Evolutionary conservation across 2,329 filamentous ascomycete species (phyloP), one percentile per base, ranked within the genome.

Genomic region (Beauveria medogensis): DNA sequence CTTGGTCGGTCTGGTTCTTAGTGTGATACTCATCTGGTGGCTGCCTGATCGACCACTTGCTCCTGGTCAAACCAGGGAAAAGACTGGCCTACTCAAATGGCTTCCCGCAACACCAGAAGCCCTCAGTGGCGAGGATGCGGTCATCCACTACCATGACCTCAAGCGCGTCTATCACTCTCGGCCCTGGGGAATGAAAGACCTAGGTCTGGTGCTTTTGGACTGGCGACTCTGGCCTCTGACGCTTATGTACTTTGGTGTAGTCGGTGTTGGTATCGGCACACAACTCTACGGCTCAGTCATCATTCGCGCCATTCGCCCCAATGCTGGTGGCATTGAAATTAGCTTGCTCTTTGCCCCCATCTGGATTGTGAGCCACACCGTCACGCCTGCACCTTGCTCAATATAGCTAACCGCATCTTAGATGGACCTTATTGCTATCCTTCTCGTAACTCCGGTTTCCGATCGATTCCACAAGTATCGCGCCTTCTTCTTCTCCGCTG

Each of bases 241-340:
- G 1, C 70, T 96, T 58, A 96, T 96, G 92, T 96, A 96, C 75
- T 96, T 96, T 75, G 92, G 92, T 22, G 92, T 96, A 3, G 92
- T 96, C 1, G 92, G 92, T 24, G 92, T 96, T 3, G 92, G 92
- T 9, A 96, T 96, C 64, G 92, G 91, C 50, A 92, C 91, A 0
- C 91, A 96, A 74, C 84, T 90, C 52, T 96, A 96, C 70, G 90
- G 89, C 37, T 93, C 88, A 3, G 85, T 96, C 65, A 96, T 96
- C 67, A 94, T 96, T 68, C 81, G 83, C 18, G 84, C 86, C 10
- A 94, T 94, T 69, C 86, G 92, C 69, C 84, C 90, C 0, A 75
- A 76, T 0, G 85, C 95, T 62, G 90, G 83, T 3, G 85, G 85
- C 28, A 82, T 96, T 34, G 80, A 90, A 65, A 81, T 96, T 64